A percentile compares a stretch with the other conserved stretches of the same genome.
These are phyloP conservation scores for Neurospora sp. DNA, from an alignment of 495 filamentous ascomycete genomes.

Conservation along the genomic window DNA sequence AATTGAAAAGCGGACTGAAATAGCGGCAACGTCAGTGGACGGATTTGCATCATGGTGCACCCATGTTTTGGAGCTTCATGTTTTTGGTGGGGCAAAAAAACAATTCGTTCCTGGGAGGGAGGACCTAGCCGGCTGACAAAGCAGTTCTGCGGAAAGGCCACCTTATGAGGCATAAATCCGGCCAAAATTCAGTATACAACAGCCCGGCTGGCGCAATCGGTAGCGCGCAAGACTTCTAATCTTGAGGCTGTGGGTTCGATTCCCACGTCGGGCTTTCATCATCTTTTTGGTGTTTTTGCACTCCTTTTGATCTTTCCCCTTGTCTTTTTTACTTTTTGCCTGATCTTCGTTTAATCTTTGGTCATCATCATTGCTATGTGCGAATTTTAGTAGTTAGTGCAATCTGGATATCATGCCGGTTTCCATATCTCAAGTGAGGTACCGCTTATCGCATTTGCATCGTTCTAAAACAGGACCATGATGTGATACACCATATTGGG, in stretches of 20 bases:
- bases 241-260: background rate
- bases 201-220: background rate
- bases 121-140: background rate
- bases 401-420: background rate
- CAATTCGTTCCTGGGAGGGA: background rate
- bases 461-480: background rate
- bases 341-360: background rate
- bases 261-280: background rate
- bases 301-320: background rate
- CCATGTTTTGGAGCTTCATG: background rate
- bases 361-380: background rate
- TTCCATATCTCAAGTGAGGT: background rate
- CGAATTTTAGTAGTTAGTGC: background rate
- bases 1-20: background rate
- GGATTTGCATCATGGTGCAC: background rate
- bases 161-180: background rate
- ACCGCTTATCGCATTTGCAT: background rate
- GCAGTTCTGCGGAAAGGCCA: background rate
- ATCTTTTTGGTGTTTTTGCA: background rate
- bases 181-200: background rate
- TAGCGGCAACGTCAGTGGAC: background rate
- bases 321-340: background rate
- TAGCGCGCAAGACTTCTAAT: background rate
- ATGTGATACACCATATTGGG: background rate
- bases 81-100: background rate